These are phyloP conservation scores for Phytomonas sp. DNA, from an alignment of 208 protist species.

Conservation along the genomic window DNA sequence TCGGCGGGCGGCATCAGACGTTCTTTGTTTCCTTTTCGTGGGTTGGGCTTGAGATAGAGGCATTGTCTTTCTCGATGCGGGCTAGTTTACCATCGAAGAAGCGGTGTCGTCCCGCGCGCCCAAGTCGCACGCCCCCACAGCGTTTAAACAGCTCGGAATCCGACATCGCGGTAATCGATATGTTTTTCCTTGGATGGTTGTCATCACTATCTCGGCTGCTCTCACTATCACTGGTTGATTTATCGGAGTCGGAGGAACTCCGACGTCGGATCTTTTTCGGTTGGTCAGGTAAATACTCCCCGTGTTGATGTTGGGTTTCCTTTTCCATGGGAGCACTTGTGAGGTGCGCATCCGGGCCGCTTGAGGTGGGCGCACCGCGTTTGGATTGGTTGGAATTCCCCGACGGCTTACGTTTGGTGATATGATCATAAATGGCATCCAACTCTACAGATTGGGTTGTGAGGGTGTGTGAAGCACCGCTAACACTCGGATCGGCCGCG, in stretches of 20 bases:
- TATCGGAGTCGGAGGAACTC: background rate
- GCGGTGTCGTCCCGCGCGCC: slow-evolving; percentile 71
- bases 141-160: slow-evolving; percentile 63
- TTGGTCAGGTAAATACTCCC: background rate
- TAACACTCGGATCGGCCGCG: slow-evolving; percentile 37
- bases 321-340: background rate
- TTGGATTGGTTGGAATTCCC: background rate
- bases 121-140: slow-evolving; percentile 77
- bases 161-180: slow-evolving; percentile 34
- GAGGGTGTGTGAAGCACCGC: slow-evolving; percentile 22
- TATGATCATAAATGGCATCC: slow-evolving; percentile 50
- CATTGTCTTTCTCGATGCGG: slow-evolving; percentile 42
- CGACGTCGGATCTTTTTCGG: background rate
- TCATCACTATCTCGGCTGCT: slow-evolving; percentile 6
- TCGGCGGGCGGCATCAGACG: background rate
- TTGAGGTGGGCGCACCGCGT: background rate
- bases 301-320: slow-evolving; percentile 10
- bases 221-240: background rate
- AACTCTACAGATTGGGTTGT: slow-evolving; percentile 54
- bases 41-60: slow-evolving; percentile 10
- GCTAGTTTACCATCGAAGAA: slow-evolving; percentile 82
- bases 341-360: background rate
- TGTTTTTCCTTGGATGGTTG: slow-evolving; percentile 6
- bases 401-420: slow-evolving; percentile 11
- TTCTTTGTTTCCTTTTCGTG: background rate